Percentiles rank a stretch among this genome's conserved stretches.
These are phyloP conservation scores for Crithidia sp. DNA, from an alignment of 208 protist species.

Conservation along the genomic window DNA sequence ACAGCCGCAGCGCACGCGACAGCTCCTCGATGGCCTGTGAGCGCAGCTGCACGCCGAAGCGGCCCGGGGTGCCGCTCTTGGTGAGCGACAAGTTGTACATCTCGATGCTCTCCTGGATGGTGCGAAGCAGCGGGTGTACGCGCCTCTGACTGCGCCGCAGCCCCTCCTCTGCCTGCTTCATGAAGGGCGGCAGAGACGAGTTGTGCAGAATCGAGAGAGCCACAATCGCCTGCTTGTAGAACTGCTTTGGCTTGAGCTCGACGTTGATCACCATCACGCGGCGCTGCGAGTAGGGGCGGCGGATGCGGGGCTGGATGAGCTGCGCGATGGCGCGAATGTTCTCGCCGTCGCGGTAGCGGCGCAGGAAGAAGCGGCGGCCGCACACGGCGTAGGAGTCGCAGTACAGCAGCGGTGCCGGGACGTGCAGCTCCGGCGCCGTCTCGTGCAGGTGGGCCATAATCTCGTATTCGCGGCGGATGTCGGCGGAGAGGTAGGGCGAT, in stretches of 20 bases:
- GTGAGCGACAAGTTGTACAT: slow-evolving; percentile 43
- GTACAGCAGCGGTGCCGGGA: slow-evolving; percentile 65
- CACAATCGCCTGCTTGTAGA: slow-evolving; percentile 57
- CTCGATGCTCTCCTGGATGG: slow-evolving; percentile 45
- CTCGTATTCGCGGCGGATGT: slow-evolving; percentile 75
- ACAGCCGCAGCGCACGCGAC: slow-evolving; percentile 31
- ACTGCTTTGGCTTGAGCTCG: slow-evolving; percentile 62
- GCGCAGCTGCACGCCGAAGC: slow-evolving; percentile 35
- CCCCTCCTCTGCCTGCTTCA: slow-evolving; percentile 49
- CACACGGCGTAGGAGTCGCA: slow-evolving; percentile 74
- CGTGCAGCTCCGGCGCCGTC: slow-evolving; percentile 42
- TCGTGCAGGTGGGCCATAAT: slow-evolving; percentile 69
- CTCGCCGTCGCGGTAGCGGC: slow-evolving; percentile 71
- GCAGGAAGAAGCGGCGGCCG: slow-evolving; percentile 73
- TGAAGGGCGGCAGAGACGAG: slow-evolving; percentile 52
- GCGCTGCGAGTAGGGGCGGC: slow-evolving; percentile 70
- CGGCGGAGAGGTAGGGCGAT: slow-evolving; percentile 48
- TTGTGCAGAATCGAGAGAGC: slow-evolving; percentile 58
- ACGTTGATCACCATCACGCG: slow-evolving; percentile 61
- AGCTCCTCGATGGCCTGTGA: slow-evolving; percentile 50
- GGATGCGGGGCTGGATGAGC: slow-evolving; percentile 75
- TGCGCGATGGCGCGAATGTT: slow-evolving; percentile 46
- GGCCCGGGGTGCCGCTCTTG: slow-evolving; percentile 31
- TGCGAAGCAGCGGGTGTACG: slow-evolving; percentile 50
- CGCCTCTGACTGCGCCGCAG: slow-evolving; percentile 29